Percentiles rank a stretch among this genome's conserved stretches.
phyloP scores from a whole-genome alignment of 306 rosid species.

The Astragalus membranaceus region DNA sequence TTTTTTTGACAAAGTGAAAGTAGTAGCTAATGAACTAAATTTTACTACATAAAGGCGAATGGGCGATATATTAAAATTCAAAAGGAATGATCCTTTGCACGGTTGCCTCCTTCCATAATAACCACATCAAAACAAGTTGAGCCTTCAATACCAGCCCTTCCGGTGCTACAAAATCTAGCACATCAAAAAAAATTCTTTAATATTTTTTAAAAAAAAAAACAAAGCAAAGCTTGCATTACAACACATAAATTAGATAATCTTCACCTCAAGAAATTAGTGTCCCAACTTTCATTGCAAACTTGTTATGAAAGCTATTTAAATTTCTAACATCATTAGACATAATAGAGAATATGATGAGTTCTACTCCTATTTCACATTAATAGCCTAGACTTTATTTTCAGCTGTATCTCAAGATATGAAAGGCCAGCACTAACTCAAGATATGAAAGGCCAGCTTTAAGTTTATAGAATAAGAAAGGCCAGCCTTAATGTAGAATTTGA shows the following conservation, averaged over 20 bases:
- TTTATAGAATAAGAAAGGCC: too few relatives aligned
- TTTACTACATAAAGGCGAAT: slow-evolving; percentile 11
- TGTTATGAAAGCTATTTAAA: neutral
- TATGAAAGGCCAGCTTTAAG: too few relatives aligned
- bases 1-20: neutral
- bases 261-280: neutral
- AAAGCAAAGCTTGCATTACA: neutral
- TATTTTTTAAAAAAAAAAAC: neutral
- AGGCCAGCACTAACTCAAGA: too few relatives aligned
- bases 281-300: neutral
- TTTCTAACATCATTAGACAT: neutral
- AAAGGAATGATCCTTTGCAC: neutral
- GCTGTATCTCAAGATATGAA: too few relatives aligned
- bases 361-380: too few relatives aligned
- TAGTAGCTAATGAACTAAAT: neutral
- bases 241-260: neutral
- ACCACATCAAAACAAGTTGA: too few relatives aligned
- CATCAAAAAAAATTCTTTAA: neutral
- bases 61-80: neutral
- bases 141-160: neutral
- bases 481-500: too few relatives aligned
- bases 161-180: slow-evolving; percentile 2
- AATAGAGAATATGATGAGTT: too few relatives aligned
- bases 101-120: slow-evolving; percentile 1
- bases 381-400: too few relatives aligned